Evolutionary conservation across 768 basidiomycete species (phyloP), one percentile per base, ranked within the genome.

Genomic region (Xerocomellus intermedius): DNA sequence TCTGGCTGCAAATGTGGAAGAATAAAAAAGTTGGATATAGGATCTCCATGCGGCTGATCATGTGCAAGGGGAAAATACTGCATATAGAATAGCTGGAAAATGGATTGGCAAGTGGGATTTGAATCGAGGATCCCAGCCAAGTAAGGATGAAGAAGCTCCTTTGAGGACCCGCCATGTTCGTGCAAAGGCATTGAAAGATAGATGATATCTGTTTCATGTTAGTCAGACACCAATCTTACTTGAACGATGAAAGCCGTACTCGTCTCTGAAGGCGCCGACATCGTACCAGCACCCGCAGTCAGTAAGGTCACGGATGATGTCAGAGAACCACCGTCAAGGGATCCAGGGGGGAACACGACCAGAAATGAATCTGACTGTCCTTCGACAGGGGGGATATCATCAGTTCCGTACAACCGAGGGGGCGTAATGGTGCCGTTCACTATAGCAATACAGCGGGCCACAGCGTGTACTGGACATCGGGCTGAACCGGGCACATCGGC

Each of bases 241-340:
- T n/a, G 35, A 37, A n/a, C 30, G 37, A 44, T 21, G 19, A 30
- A 48, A 42, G 52, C 35, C 50, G 26, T 58, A 74, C 85, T 89
- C 78, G 85, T 86, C 3, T 83, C 88, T 46, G 76, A 73, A 0
- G 93, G 93, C 21, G 88, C 79, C 5, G 87, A 85, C 74, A 91
- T 75, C 14, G 86, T 86, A 9, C 82, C 85, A 64, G 86, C 82
- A 3, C 92, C 93, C 1, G 84, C 82, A 21, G 89, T 73, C 33
- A 94, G 69, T 2, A 79, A 83, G 44, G 84, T 85, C 3, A 82
- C 86, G 4, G 84, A 74, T 2, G 74, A 74, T 5, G 69, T 69
- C 3, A 77, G 74, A 21, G 84, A 84, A 26, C 76, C 81, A 38
- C 57, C 67, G 2, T 67, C 50, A 8, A 89, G 63, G 0, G 83